Base-by-base conservation (phyloP, 495 filamentous ascomycete species). In the Friedmanniomyces endolithicus region DNA sequence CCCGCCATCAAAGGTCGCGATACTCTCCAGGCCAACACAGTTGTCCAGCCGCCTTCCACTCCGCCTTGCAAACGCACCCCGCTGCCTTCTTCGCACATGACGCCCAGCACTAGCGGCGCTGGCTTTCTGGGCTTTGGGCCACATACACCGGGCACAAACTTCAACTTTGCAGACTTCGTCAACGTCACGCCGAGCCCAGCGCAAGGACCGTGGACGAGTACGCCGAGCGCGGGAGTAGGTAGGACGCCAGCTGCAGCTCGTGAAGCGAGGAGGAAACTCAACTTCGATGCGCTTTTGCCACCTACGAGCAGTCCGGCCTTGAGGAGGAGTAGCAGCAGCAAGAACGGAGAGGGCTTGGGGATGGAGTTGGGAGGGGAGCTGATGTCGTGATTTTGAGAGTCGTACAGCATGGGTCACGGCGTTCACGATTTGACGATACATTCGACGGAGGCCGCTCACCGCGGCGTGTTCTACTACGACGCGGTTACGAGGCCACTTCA, bases 81-180 rank as follows among this genome's bases (percentile, higher is more conserved):
- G 12, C 74, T 94, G 29, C 87, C 86, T 19, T 87, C 85, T 9
- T 94, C 89, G 17, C 85, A 88, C 76, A 87, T 89, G 84, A 92
- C 88, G 7, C 85, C 87, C 6, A 84, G 84, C 41, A 83, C 82
- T 16, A 75, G 73, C n/a, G n/a, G n/a, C 33, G 72, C 80, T 6
- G 65, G 69, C 11, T 78, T 75, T 47, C 73, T 81, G 41, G 76
- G 75, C 40, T 82, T 78, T 31, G 68, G 63, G 37, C 75, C 79
- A 23, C 73, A 69, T 44, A 85, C 82, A 1, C 82, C 83, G 1
- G 68, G 67, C 25, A 78, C 82, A 52, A 80, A 80, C 55, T 95
- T 96, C 71, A 92, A 96, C 71, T 95, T 96, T 71, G 82, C 88
- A 8, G 94, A 97, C 66, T 99, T 94, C 65, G 84, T 97, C 56